These are phyloP conservation scores for Hyaloscypha variabilis DNA, from an alignment of 495 filamentous ascomycete species.

Conservation along the genomic window DNA sequence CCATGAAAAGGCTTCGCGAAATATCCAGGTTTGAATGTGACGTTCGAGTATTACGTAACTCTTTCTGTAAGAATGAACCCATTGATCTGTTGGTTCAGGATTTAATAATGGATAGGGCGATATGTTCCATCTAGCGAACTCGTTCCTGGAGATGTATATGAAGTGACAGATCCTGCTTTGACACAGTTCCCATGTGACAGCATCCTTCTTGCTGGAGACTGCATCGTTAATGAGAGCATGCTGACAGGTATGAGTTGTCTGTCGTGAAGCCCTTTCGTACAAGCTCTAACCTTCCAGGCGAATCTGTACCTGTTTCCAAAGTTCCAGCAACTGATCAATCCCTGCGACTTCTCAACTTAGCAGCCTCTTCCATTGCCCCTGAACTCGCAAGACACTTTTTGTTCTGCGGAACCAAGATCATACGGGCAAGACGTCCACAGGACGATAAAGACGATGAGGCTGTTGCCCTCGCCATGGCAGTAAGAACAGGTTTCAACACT, in stretches of 20 bases:
- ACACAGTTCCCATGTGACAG: constrained; percentile 94
- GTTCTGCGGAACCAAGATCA: constrained; percentile 94
- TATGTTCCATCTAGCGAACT: constrained; percentile 84
- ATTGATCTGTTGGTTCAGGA: background rate
- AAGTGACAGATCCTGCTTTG: constrained; percentile 94
- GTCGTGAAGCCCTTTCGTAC: constrained; percentile 25
- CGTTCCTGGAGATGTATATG: constrained; percentile 95
- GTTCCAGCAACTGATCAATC: constrained; percentile 82
- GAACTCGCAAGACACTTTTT: constrained; percentile 85
- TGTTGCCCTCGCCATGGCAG: constrained; percentile 87
- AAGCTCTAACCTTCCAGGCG: constrained; percentile 53
- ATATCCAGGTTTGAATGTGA: constrained; percentile 95
- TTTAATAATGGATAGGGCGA: constrained; percentile 60
- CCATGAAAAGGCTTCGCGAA: constrained; percentile 87
- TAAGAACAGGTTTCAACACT: constrained; percentile 94
- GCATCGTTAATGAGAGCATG: constrained; percentile 99
- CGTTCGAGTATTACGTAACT: constrained; percentile 87
- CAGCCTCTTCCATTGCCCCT: constrained; percentile 75
- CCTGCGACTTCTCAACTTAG: constrained; percentile 71
- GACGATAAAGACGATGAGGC: constrained; percentile 83
- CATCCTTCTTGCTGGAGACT: constrained; percentile 88
- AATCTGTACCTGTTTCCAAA: constrained; percentile 97
- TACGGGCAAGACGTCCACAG: constrained; percentile 85
- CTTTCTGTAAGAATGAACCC: constrained; percentile 74
- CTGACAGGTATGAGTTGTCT: constrained; percentile 68